Evolutionary conservation across 768 basidiomycete species (phyloP), one percentile per base, ranked within the genome.

Genomic region (Termitomyces sp.): DNA sequence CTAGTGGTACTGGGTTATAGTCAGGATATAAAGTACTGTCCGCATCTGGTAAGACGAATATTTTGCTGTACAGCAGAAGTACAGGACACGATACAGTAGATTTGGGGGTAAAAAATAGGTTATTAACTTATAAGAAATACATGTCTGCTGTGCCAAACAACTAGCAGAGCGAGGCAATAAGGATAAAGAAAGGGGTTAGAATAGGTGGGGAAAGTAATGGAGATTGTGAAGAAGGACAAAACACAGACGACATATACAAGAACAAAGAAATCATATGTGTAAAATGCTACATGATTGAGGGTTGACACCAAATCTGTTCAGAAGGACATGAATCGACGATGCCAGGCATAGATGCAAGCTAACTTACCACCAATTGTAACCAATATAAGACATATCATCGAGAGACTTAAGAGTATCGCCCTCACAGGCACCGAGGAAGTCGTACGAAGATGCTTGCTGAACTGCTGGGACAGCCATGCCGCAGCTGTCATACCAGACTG

Each of bases 341-440:
- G 14, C 28, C 3, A 3, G 14, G 9, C 15, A 38, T 19, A 50
- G 0, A 1, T 30, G 3, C 3, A 33, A 28, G 19, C 6, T 5
- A 26, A 28, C 56, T 57, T 40, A 57, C 56, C 56, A 57, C 56
- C 56, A 57, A 30, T 37, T 51, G 37, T 57, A 53, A 21, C 44
- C 43, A 26, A 57, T 26, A 31, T 57, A 57, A 17, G 56, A 35
- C 21, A 53, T 11, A 6, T 53, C 45, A 11, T 53, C 59, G 3
- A 55, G 46, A 40, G 45, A 23, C 26, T 54, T 57, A n/a, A 48
- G 38, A 14, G 21, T 3, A n/a, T 57, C 60, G 19, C 40, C 40
- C 12, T 61, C 60, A 17, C 15, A 47, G 15, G 55, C 57, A 8
- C 60, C 43, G 14, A 58, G 40, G n/a, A 58, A 61, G 21, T 58